Evolutionary conservation across 306 rosid species (phyloP), one percentile per base, ranked within the genome.

Genomic region (Abrus pulchellus): DNA sequence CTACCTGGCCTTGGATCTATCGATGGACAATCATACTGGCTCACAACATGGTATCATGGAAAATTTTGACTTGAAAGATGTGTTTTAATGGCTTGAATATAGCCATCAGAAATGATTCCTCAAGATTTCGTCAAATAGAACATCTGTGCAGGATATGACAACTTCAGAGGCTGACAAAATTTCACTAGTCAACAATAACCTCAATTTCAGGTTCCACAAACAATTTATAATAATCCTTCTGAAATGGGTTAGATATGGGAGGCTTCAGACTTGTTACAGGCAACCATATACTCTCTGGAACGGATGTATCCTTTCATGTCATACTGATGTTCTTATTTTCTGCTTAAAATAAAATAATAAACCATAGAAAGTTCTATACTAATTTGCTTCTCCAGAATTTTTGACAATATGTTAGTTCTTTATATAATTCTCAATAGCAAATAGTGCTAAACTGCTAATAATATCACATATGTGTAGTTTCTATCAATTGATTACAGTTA

Each of bases 21-120:
- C 47, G 62, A 77, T 69, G 74, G 78, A 70, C 50, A 41, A 41
- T 76, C 45, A 7, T 70, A 40, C 36, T 76, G 73, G 67, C 47
- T 48, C 29, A 41, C 32, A 62, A 47, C 38, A 33, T 45, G 1
- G 2, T 32, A 40, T 54, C 44, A 4, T 64, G 64, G 52, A 83
- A 72, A 64, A 63, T 32, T 34, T 47, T 28, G 55, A 70, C 41
- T 72, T 30, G 38, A 53, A 55, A 50, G 32, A 63, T 30, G 64
- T 43, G 72, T 67, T 68, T 59, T 69, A 38, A 68, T 75, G 73
- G 72, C 57, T 41, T 43, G 79, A 41, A 54, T 28, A 54, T 28
- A 43, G 28, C 60, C 12, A 1, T 1, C 20, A 28, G 53, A 68
- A 68, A 68, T 49, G 60, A 67, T 61, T 60, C 43, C 29, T 74